Percentiles rank a stretch among this genome's conserved stretches.
phyloP scores from a whole-genome alignment of 768 basidiomycete species.

The Collybia sordida region DNA sequence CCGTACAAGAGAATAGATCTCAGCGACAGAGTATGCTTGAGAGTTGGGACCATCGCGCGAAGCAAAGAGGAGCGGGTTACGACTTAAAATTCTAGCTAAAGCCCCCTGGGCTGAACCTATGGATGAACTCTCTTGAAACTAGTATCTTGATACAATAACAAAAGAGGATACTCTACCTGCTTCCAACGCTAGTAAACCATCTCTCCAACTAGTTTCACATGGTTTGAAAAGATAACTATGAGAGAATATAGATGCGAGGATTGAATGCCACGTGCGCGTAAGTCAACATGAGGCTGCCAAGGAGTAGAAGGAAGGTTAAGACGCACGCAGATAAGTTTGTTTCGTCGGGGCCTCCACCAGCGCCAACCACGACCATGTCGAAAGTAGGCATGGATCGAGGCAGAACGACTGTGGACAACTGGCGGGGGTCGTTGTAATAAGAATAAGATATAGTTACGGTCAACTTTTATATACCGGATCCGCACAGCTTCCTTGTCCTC shows the following conservation, averaged over 20 bases:
- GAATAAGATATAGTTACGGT: constrained; percentile 11
- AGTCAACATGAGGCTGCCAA: constrained; percentile 9
- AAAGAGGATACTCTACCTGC: constrained; percentile 57
- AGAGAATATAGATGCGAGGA: constrained; percentile 12
- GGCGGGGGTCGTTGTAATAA: too few relatives aligned
- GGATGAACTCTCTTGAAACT: background rate
- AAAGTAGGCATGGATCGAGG: constrained; percentile 45
- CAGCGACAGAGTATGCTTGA: constrained; percentile 36
- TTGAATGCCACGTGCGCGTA: constrained; percentile 11
- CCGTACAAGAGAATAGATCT: constrained; percentile 57
- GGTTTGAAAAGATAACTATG: constrained; percentile 88
- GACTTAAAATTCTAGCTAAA: constrained; percentile 56
- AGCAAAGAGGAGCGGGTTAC: constrained; percentile 56
- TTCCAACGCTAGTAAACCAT: constrained; percentile 83
- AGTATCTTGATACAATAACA: background rate
- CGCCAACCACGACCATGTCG: constrained; percentile 74
- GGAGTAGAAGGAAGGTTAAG: background rate
- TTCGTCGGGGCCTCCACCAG: constrained; percentile 89
- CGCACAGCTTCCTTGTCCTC: background rate
- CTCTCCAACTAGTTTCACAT: constrained; percentile 61
- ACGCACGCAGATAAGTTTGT: constrained; percentile 85
- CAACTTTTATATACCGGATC: constrained; percentile 7
- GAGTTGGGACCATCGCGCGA: constrained; percentile 20
- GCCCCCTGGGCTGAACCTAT: constrained; percentile 87
- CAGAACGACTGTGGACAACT: background rate